phyloP scores from a whole-genome alignment of 2,329 filamentous ascomycete genomes.

The Aspergillus aculeatinus region DNA sequence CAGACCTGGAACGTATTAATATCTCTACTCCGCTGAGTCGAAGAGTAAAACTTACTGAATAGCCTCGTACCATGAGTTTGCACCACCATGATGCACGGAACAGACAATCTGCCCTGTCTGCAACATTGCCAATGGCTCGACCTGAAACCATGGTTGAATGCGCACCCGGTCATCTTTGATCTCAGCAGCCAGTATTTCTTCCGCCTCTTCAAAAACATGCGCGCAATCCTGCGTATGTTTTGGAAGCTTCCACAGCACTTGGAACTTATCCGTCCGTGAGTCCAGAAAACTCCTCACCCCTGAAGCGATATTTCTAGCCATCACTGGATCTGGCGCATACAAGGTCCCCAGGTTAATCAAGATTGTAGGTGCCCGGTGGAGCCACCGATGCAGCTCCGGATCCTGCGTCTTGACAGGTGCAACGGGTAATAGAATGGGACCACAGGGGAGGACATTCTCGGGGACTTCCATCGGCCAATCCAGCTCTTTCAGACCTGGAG shows the following conservation, averaged over 20 bases:
- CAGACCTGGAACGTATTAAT: neutral
- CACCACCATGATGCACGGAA: constrained; percentile 1
- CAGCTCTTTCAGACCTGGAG: neutral
- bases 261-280: neutral
- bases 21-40: neutral
- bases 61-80: constrained; percentile 1
- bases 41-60: neutral
- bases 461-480: constrained; percentile 1
- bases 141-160: neutral
- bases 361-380: neutral
- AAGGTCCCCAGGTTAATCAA: neutral
- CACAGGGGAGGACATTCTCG: neutral
- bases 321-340: neutral
- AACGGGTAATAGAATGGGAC: neutral
- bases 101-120: constrained; percentile 1
- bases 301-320: neutral
- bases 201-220: neutral
- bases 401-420: neutral
- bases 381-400: neutral
- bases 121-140: neutral
- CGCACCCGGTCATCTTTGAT: neutral
- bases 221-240: neutral
- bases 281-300: neutral
- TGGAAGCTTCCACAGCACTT: constrained; percentile 2
- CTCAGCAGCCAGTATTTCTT: neutral